Percentiles rank a stretch among this genome's conserved stretches.
Evolutionary conservation across 441 rosid genomes (phyloP).

Genomic region (Macaranga tanarius): DNA sequence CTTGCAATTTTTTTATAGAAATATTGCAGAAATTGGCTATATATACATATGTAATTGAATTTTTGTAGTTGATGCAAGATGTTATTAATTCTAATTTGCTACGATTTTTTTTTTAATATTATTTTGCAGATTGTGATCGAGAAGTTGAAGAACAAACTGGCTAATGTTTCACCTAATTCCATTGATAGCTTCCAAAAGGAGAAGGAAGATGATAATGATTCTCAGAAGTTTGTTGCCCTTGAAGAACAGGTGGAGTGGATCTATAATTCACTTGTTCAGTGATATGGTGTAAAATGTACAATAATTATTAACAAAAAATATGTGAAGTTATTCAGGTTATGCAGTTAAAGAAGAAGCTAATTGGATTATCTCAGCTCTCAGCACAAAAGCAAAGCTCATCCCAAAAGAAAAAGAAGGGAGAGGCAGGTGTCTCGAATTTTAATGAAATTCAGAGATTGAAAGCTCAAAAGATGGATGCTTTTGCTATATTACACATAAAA

Average conservation of each 20-base stretch:
- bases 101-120: neutral
- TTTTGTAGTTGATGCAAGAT: too few relatives aligned
- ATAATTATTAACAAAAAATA: neutral
- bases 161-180: conserved; percentile 39
- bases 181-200: conserved; percentile 35
- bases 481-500: conserved; percentile 15
- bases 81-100: too few relatives aligned
- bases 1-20: neutral
- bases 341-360: conserved; percentile 57
- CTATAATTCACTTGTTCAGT: neutral
- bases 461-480: conserved; percentile 70
- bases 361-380: conserved; percentile 46
- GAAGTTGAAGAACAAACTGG: conserved; percentile 47
- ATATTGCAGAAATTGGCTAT: too few relatives aligned
- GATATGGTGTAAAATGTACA: neutral
- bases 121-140: conserved; percentile 59
- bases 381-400: conserved; percentile 46
- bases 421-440: conserved; percentile 30
- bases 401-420: conserved; percentile 43
- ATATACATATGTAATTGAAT: too few relatives aligned
- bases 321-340: conserved; percentile 42
- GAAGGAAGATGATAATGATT: conserved; percentile 27
- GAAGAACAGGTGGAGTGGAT: conserved; percentile 24
- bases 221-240: conserved; percentile 44
- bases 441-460: conserved; percentile 69